Base-by-base conservation (phyloP, 192 early-diverging fungal genomes). In the Funneliformis geosporum region DNA sequence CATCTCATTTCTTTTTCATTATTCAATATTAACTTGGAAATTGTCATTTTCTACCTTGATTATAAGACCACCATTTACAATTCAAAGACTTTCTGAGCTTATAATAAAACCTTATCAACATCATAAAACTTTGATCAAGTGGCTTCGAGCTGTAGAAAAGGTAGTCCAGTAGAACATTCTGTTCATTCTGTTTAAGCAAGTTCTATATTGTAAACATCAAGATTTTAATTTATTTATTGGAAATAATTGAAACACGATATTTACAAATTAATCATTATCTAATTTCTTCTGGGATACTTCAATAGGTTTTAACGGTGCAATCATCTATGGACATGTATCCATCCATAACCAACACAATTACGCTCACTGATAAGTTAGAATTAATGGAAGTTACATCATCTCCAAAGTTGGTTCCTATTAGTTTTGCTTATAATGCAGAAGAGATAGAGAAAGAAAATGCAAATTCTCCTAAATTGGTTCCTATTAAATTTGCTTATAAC, bases 401-500 rank as follows among this genome's bases (percentile, higher is more conserved):
- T 12, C 64, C 64, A 66, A 66, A 66, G 33, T 66, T 66, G 4
- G 64, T 66, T 66, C 64, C 64, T 16, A 66, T 66, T 66, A 66
- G 27, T 12, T 66, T 66, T 23, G 25, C 28, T 12, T 33, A 27
- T 66, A 66, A 66, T 6, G 33, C 27, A 66, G 64, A 66, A 18
- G 64, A 27, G 16, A 33, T 66, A 18, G 33, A 27, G 16, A 66
- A 66, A 2, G 64, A 66, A 33, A 33, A 66, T 33, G 64, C 27
- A 4, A 66, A 66, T 11, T 27, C 25, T 16, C 12, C 64, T 33
- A 33, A 66, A 33, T 66, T 12, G 8, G 64, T 33, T 27, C 27
- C 64, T 66, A 33, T 33, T 55, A 55, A 55, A 55, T 55, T 55
- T n/a, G 21, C 50, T 55, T 55, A 55, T 55, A 55, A 55, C 18